A percentile compares a stretch with the other conserved stretches of the same genome.
Conservation (phyloP, 129 eudicot genomes). For the Saussurea involucrata region DNA sequence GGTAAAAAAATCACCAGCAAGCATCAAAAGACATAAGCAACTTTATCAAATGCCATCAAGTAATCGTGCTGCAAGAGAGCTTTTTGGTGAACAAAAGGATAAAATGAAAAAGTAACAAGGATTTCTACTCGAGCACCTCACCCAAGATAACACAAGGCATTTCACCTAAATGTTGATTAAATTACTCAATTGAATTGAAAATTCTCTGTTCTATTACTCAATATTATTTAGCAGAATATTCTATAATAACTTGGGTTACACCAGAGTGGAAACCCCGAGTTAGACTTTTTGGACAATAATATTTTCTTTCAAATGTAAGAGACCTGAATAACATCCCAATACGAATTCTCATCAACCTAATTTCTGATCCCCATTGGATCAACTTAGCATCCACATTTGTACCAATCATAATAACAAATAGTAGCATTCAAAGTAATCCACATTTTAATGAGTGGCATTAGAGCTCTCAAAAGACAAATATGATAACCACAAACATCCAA, state of each 20-base stretch:
- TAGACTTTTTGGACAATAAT: not conserved
- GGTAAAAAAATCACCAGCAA: not conserved
- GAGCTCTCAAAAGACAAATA: not conserved
- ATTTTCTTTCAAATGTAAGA: not conserved
- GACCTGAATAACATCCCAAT: not conserved
- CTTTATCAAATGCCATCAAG: not conserved
- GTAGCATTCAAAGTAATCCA: not conserved
- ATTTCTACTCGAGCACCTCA: not conserved
- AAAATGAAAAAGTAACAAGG: not conserved
- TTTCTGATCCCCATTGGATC: not conserved
- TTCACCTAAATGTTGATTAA: not conserved
- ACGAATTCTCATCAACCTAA: not conserved
- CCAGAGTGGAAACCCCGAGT: not conserved
- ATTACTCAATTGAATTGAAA: not conserved
- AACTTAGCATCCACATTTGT: constrained; percentile 2
- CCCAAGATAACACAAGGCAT: not conserved
- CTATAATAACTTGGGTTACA: not conserved
- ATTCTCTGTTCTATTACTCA: not conserved
- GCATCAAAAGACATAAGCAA: not conserved
- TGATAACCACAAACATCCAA: not conserved
- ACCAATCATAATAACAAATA: constrained; percentile 4
- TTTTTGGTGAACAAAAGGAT: not conserved
- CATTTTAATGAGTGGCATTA: not conserved
- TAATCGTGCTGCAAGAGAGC: not conserved
- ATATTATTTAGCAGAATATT: not conserved